phyloP scores from a whole-genome alignment of 257 asterid species.

The Ilex aquifolium region DNA sequence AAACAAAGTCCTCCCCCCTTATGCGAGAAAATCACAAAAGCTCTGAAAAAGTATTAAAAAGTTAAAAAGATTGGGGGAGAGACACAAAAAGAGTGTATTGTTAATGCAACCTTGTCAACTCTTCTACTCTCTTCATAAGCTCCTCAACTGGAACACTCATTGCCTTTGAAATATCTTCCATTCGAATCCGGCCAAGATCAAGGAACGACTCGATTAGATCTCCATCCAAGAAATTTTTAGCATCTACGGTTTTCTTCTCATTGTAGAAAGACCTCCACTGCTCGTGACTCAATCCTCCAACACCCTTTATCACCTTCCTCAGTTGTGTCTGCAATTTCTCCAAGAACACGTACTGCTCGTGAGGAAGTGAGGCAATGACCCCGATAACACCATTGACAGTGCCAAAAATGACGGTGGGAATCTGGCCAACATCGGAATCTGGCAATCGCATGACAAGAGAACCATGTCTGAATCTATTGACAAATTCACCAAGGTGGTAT shows the following conservation, averaged over 20 bases:
- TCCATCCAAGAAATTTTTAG: slow-evolving; percentile 84
- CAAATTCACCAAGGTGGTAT: slow-evolving; percentile 96
- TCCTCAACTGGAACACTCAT: slow-evolving; percentile 78
- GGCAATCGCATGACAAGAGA: slow-evolving; percentile 95
- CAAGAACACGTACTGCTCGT: slow-evolving; percentile 65
- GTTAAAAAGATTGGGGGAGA: too few species aligned
- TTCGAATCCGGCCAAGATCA: slow-evolving; percentile 63
- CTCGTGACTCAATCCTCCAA: slow-evolving; percentile 92
- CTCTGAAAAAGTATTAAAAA: too few species aligned
- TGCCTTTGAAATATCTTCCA: slow-evolving; percentile 74
- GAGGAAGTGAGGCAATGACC: slow-evolving; percentile 86
- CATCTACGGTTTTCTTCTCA: slow-evolving; percentile 77
- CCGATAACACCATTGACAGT: slow-evolving; percentile 95
- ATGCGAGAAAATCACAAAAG: too few species aligned
- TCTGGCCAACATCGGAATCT: slow-evolving; percentile 86
- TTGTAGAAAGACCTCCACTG: slow-evolving; percentile 96
- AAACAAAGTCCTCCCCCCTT: too few species aligned
- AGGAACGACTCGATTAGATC: slow-evolving; percentile 91
- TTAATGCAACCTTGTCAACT: slow-evolving; percentile 85
- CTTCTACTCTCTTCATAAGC: slow-evolving; percentile 95
- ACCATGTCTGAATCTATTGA: slow-evolving; percentile 85
- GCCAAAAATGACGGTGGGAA: slow-evolving; percentile 91
- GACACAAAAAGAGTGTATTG: neutral
- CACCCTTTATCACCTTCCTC: slow-evolving; percentile 90
- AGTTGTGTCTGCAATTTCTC: slow-evolving; percentile 73